A percentile compares a stretch with the other conserved stretches of the same genome.
Conservation (phyloP, 176 grass and related monocot genomes). For the Bolboschoenus planiculmis region DNA sequence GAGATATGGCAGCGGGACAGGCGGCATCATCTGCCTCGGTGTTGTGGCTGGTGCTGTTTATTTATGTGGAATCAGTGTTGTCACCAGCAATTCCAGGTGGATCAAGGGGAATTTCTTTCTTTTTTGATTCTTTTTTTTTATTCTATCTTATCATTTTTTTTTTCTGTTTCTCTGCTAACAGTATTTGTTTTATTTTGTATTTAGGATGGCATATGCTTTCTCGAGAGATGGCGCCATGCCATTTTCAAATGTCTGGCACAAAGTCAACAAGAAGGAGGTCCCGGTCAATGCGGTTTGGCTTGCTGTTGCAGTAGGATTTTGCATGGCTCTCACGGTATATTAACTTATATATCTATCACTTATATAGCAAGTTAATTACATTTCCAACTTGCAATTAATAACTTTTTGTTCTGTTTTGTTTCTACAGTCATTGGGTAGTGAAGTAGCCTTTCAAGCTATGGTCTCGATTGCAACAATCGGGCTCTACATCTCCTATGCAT, state of each 20-base stretch:
- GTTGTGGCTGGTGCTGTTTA: conserved; percentile 61
- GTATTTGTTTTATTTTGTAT: background rate
- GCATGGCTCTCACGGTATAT: conserved; percentile 74
- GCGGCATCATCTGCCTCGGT: conserved; percentile 74
- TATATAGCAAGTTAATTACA: background rate
- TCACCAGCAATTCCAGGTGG: conserved; percentile 86
- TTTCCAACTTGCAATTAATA: background rate
- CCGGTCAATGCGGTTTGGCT: conserved; percentile 94
- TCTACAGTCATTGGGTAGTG: conserved; percentile 59
- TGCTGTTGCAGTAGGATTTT: conserved; percentile 52
- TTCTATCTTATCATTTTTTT: background rate
- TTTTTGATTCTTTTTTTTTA: background rate
- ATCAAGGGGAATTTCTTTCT: background rate
- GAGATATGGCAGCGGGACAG: conserved; percentile 55
- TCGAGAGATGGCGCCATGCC: conserved; percentile 98
- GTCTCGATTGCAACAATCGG: conserved; percentile 47
- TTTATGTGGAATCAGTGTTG: conserved; percentile 76
- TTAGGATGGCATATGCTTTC: conserved; percentile 88
- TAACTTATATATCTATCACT: background rate
- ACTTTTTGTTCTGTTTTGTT: too few species aligned
- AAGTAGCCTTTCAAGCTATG: conserved; percentile 84
- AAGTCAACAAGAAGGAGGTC: conserved; percentile 73
- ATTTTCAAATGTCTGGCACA: conserved; percentile 75
- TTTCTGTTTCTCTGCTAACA: background rate
- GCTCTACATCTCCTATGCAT: conserved; percentile 53